Evolutionary conservation across 2,329 filamentous ascomycete genomes (phyloP), one percentile per base, ranked within the genome.

Genomic region (Xylariaceae sp.): DNA sequence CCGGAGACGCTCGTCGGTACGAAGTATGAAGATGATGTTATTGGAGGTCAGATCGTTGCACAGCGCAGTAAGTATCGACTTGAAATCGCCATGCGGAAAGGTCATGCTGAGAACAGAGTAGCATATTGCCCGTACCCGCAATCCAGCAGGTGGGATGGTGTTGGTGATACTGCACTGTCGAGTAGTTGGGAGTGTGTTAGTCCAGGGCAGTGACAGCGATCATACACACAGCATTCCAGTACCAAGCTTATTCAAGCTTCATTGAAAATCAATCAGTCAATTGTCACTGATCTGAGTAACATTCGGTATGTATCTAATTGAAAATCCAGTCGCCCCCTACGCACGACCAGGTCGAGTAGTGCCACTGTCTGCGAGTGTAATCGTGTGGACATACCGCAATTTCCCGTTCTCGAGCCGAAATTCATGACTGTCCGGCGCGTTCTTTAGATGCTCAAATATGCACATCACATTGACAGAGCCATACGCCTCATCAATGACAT

Each of bases 391-490:
- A 16, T 59, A 60, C 17, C 56, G 42, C n/a, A 59, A 34, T 45
- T 56, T 57, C 0, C 55, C 55, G 18, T 52, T 52, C 43, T 59
- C 57, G 18, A 60, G 34, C 9, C 57, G 53, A 39, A 60, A 59
- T 47, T 59, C 52, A 32, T 60, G 57, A 37, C 54, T 59, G 19
- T 60, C 57, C 3, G 56, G 56, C 4, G 56, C 56, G 35, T 54
- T 51, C 26, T 43, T 43, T 26, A 58, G 42, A 19, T 58, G 55
- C 37, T 58, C 56, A 38, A 60, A 60, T 41, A 58, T 55, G 38
- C 55, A 59, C 22, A 59, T 41, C 11, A 60, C 56, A 31, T 53
- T 55, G 30, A 58, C 50, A 3, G 58, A 51, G n/a, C 60, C 60
- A 19, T 56, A 55, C 1, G 50, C 46, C 26, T 52, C 47, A 40